Evolutionary conservation across 2,329 filamentous ascomycete species (phyloP).

Genomic region (Biscogniauxia mediterranea): DNA sequence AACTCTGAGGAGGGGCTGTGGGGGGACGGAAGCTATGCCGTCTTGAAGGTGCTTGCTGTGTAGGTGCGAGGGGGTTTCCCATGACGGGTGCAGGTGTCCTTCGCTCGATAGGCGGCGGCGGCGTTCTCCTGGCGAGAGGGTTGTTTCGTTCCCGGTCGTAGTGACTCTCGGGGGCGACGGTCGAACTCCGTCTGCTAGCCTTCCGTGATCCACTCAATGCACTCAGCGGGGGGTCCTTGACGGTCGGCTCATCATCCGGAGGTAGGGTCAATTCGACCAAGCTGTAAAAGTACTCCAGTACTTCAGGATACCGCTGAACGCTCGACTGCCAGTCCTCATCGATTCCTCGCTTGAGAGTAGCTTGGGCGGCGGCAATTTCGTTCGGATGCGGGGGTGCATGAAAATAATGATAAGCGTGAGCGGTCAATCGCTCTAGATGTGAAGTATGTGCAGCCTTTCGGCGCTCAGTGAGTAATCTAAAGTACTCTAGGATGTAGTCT

Average conservation of each 20-base stretch:
- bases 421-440: conserved; percentile 55
- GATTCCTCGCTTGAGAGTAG: conserved; percentile 67
- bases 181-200: conserved; percentile 40
- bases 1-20: conserved; percentile 26
- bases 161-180: conserved; percentile 39
- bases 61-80: conserved; percentile 28
- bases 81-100: conserved; percentile 38
- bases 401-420: conserved; percentile 57
- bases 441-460: conserved; percentile 56
- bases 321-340: conserved; percentile 77
- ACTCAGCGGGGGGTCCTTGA: conserved; percentile 60
- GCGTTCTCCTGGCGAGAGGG: conserved; percentile 33
- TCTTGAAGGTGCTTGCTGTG: conserved; percentile 15
- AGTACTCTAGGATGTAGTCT: conserved; percentile 67
- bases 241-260: conserved; percentile 56
- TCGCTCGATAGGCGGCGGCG: conserved; percentile 39
- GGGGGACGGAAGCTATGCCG: conserved; percentile 24
- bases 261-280: conserved; percentile 67
- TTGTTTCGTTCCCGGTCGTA: conserved; percentile 32
- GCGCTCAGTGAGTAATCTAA: conserved; percentile 58
- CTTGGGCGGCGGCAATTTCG: conserved; percentile 64
- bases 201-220: conserved; percentile 50
- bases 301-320: conserved; percentile 74
- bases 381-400: conserved; percentile 56
- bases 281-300: conserved; percentile 78